A percentile compares a stretch with the other conserved stretches of the same genome.
Conservation (phyloP, 1,284 basidiomycete species). For the Rhodotorula sp. region DNA sequence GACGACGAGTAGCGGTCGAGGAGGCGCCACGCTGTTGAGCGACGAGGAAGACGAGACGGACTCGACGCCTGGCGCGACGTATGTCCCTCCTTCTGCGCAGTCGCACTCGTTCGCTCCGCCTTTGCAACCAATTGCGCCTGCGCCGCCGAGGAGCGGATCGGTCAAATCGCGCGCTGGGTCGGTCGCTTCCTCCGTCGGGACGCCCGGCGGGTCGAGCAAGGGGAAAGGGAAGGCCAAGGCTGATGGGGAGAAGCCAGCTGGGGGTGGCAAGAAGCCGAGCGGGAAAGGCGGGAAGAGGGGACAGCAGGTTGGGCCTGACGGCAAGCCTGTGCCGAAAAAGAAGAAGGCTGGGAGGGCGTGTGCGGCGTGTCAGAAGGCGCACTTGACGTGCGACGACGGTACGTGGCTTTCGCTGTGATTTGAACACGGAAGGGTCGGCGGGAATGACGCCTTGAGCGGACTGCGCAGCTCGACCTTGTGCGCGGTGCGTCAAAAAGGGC, state of each 20-base stretch:
- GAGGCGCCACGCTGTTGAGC: conserved; percentile 21
- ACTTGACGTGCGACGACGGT: conserved; percentile 97
- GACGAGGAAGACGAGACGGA: conserved; percentile 21
- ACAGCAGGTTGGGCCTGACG: conserved; percentile 21
- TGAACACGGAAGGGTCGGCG: conserved; percentile 6
- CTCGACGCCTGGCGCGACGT: background rate
- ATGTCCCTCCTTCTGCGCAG: background rate
- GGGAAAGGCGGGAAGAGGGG: conserved; percentile 8
- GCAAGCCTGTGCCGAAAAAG: conserved; percentile 58
- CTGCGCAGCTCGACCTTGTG: conserved; percentile 80
- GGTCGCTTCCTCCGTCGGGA: conserved; percentile 1
- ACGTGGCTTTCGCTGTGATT: conserved; percentile 44
- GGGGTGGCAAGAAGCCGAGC: conserved; percentile 1
- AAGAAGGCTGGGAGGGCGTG: conserved; percentile 92
- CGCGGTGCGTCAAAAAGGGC: conserved; percentile 90
- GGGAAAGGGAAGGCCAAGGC: conserved; percentile 19
- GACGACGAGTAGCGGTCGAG: background rate
- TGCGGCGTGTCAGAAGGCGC: conserved; percentile 87
- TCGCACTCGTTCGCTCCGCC: background rate
- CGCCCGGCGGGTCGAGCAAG: background rate
- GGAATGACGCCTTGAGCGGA: conserved; percentile 18
- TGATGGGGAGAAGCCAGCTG: background rate
- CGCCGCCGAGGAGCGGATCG: background rate
- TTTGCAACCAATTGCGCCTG: background rate
- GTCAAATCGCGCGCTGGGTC: background rate